Base-by-base conservation (phyloP, 768 basidiomycete genomes). In the Boletellus sp. region DNA sequence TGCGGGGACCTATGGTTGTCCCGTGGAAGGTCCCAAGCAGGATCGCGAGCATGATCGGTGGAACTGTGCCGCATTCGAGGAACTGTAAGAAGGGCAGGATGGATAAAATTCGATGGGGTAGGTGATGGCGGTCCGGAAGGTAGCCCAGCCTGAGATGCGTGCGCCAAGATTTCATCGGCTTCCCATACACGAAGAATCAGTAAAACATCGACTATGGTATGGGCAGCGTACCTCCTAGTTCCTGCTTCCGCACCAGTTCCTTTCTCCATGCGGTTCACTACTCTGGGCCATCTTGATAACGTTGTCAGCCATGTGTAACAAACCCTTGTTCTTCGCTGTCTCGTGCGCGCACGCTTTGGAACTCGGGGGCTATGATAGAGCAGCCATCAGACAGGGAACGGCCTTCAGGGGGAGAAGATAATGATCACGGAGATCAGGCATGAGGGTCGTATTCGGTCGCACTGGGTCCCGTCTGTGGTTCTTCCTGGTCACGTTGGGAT, bases 341-440 rank as follows among this genome's bases (percentile, higher is more conserved):
- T 54, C 57, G 26, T 62, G 62, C 19, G 67, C 62, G 45, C 67
- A 63, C 36, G 65, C 65, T 35, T 58, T 67, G 45, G 63, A 57
- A 49, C 48, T 65, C 6, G 64, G 63, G 28, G 67, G 62, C 33
- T 63, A 65, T 10, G 65, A 65, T 67, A 65, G 54, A 46, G 65
- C 64, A 37, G 64, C 64, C 60, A 65, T 54, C 4, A 65, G 45
- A 47, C 58, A 54, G 31, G 65, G 65, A 34, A 65, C 60, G 11
- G 63, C 65, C 52, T 58, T 65, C 42, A 67, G 64, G 43, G 65
- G 60, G 35, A 65, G 64, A 42, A 67, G 60, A 35, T 65, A 67
- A 35, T 51, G 64, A 3, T 62, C 65, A 42, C 64, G 65, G 45
- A 65, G 64, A 55, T 60, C 53, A 35, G 60, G 62, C 52, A 65